Base-by-base conservation (phyloP, 371 early-diverging fungal genomes). In the Scutellospora calospora region DNA sequence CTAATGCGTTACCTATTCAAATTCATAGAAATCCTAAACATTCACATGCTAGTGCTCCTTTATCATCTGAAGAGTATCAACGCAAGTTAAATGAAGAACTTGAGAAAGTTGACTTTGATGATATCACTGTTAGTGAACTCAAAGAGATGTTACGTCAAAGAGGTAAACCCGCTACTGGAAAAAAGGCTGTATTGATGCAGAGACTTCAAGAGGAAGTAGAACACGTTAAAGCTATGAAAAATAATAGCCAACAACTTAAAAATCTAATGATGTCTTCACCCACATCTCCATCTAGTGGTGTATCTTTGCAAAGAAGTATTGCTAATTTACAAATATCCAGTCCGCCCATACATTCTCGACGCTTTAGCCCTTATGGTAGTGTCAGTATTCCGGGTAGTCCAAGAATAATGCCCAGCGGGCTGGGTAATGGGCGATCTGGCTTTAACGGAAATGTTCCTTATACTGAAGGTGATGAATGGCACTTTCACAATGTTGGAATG, bases 81-180 rank as follows among this genome's bases (percentile, higher is more conserved):
- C 85, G 85, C n/a, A 82, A 84, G 62, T 79, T 93, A 54, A 92
- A 94, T 80, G 90, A 90, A 51, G 90, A 90, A 52, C 87, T 94
- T 68, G 88, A 87, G 20, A 88, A 87, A 38, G 89, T 91, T 14
- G 88, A 94, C 71, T 93, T 94, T 82, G 90, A 93, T 27, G 95
- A 94, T 83, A 90, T 94, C 41, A 94, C 95, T 0, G 95, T 94
- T 0, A 84, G 90, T 8, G 93, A 94, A 83, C 85, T 94, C 41
- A 94, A 94, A 81, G 94, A 94, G 31, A 89, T 93, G 89, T 80
- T 94, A 41, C 84, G 93, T 33, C 89, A 91, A 78, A 87, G 95
- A 31, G 92, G 93, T 1, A 90, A 91, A 60, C 92, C 91, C 18
- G 91, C 92, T 12, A 89, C 91, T 3, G 95, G 95, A 14, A 93